These are phyloP conservation scores for Cyclotella baltica DNA, from an alignment of 108 stramenopile genomes.

Conservation along the genomic window DNA sequence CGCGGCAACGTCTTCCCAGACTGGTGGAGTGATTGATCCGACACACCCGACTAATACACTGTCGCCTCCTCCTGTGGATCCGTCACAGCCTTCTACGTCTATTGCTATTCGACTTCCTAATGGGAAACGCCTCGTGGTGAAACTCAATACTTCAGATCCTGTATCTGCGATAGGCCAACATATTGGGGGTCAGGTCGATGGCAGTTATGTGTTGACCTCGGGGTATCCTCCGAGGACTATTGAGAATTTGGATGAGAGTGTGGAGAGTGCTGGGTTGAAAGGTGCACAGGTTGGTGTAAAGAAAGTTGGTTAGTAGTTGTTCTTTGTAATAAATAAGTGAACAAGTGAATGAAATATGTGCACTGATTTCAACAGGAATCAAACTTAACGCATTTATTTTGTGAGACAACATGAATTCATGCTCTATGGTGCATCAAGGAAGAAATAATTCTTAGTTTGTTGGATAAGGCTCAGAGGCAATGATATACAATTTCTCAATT, in stretches of 20 bases:
- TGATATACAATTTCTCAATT: too few species aligned
- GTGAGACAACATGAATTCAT: too few species aligned
- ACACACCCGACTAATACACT: constrained; percentile 10
- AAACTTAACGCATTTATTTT: too few species aligned
- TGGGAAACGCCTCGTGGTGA: constrained; percentile 73
- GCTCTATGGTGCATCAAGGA: too few species aligned
- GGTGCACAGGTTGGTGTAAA: constrained; percentile 77
- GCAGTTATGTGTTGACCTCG: constrained; percentile 63
- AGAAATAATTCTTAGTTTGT: too few species aligned
- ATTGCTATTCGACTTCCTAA: constrained; percentile 78
- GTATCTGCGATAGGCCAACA: constrained; percentile 63
- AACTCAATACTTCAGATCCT: constrained; percentile 52
- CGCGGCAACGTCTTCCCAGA: not conserved
- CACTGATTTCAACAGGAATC: too few species aligned
- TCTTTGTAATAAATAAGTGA: not conserved
- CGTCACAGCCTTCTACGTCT: constrained; percentile 59
- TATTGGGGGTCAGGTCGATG: constrained; percentile 41
- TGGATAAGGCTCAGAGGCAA: too few species aligned
- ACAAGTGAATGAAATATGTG: not conserved
- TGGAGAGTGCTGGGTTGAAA: constrained; percentile 79
- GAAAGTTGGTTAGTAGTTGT: constrained; percentile 23
- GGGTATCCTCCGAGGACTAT: constrained; percentile 82
- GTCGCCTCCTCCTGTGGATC: constrained; percentile 47
- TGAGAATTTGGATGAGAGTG: constrained; percentile 57
- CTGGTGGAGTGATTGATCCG: constrained; percentile 64